A percentile compares a stretch with the other conserved stretches of the same genome.
phyloP scores from a whole-genome alignment of 208 protist species.

The Angomonas desouzai region DNA sequence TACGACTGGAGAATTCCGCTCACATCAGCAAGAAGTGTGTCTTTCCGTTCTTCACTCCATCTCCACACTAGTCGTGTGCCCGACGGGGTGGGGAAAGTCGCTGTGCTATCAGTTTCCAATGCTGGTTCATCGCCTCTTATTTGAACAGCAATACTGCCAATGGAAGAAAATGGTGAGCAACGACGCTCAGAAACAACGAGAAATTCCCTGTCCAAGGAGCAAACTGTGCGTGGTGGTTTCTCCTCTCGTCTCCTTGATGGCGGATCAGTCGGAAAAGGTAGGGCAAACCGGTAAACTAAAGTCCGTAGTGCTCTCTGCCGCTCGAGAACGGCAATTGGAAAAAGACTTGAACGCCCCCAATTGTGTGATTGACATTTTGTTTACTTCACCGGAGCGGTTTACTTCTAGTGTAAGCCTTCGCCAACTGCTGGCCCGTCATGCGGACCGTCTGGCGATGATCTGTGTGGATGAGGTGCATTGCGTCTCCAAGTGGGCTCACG shows the following conservation, averaged over 20 bases:
- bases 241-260: conserved; percentile 94
- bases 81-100: conserved; percentile 96
- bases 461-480: conserved; percentile 97
- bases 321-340: conserved; percentile 39
- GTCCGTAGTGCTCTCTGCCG: conserved; percentile 49
- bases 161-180: conserved; percentile 21
- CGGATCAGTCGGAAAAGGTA: conserved; percentile 90
- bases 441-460: conserved; percentile 67
- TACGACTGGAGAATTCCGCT: conserved; percentile 54
- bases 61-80: conserved; percentile 89
- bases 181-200: not conserved
- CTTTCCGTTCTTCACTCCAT: conserved; percentile 50
- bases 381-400: conserved; percentile 78
- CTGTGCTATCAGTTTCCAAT: conserved; percentile 95
- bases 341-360: conserved; percentile 30
- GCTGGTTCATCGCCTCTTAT: conserved; percentile 73
- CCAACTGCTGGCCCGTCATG: conserved; percentile 29
- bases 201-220: conserved; percentile 17
- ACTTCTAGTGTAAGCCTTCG: conserved; percentile 50
- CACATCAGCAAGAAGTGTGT: conserved; percentile 74
- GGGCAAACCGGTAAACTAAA: conserved; percentile 22
- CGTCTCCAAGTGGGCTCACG: conserved; percentile 95
- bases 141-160: conserved; percentile 32
- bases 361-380: conserved; percentile 76
- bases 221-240: conserved; percentile 90